These are phyloP conservation scores for Mayamaea pseudoterrestris DNA, from an alignment of 108 stramenopile genomes.

Conservation along the genomic window DNA sequence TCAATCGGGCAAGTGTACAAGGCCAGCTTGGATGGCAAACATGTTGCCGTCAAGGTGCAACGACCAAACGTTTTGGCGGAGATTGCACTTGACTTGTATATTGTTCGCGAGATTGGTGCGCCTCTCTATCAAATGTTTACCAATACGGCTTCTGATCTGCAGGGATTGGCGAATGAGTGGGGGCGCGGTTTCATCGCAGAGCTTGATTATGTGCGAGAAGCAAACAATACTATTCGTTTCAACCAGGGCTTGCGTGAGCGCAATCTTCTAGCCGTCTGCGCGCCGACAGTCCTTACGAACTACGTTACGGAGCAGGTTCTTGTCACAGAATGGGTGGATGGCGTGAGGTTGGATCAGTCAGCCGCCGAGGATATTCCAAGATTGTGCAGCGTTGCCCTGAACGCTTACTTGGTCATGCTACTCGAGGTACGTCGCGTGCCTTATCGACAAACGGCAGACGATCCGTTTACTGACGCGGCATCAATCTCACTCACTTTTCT, in stretches of 20 bases:
- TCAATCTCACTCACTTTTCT: neutral
- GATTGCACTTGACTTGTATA: slow-evolving; percentile 82
- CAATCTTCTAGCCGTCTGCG: slow-evolving; percentile 28
- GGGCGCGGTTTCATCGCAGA: slow-evolving; percentile 76
- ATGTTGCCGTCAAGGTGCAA: slow-evolving; percentile 92
- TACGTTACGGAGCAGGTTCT: slow-evolving; percentile 43
- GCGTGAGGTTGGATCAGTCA: slow-evolving; percentile 39
- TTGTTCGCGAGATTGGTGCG: slow-evolving; percentile 41
- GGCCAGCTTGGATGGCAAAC: slow-evolving; percentile 21
- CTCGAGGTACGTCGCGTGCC: slow-evolving; percentile 25
- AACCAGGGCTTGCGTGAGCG: slow-evolving; percentile 34
- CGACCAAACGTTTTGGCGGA: slow-evolving; percentile 82
- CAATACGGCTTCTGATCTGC: slow-evolving; percentile 32
- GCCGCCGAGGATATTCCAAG: slow-evolving; percentile 31
- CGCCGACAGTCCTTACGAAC: slow-evolving; percentile 43
- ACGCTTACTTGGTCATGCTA: slow-evolving; percentile 59
- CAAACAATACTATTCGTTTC: slow-evolving; percentile 40
- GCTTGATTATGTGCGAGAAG: slow-evolving; percentile 71
- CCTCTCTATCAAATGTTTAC: slow-evolving; percentile 24
- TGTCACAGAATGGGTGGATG: slow-evolving; percentile 77
- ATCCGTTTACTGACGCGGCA: neutral
- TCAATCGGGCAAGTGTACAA: slow-evolving; percentile 66
- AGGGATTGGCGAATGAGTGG: slow-evolving; percentile 65
- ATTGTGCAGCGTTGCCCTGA: slow-evolving; percentile 59
- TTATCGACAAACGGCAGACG: no score